Base-by-base conservation (phyloP, 306 rosid species). In the Begonia masoniana region DNA sequence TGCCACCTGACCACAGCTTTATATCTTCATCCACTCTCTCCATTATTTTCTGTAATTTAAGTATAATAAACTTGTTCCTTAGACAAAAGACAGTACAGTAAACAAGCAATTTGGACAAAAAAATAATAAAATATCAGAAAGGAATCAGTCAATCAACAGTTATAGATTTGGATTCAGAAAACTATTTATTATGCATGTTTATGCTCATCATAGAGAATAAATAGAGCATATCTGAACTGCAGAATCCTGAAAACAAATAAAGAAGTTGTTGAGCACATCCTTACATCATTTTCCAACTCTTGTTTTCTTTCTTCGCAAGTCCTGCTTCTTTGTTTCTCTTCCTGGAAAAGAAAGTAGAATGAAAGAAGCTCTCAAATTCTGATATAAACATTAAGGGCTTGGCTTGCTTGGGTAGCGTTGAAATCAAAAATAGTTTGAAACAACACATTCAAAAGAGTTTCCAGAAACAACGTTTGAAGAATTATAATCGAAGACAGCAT, bases 1-100 rank as follows among this genome's bases (percentile, higher is more conserved):
- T 83, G 65, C 92, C 92, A 39, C 75, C 71, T 51, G 97, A 85
- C 97, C 97, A 91, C 72, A 83, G 47, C 74, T 73, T 75, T 69
- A 91, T 51, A 50, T 77, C 81, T 68, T 70, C 79, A 69, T 85
- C 96, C 56, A 83, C 74, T 45, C 63, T 56, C 68, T 81, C 76
- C 67, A 73, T 56, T 47, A 78, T 85, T 47, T 62, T 67, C 88
- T 69, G 72, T 63, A 15, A 43, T 51, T 21, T 31, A 31, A 41
- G 14, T 17, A 74, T 51, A 16, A 56, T 41, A 24, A 31, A 23
- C 51, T 57, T 3, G 41, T 36, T 62, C 64, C 52, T 39, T 45
- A 31, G 13, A 39, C 36, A 58, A 31, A 62, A 62, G 24, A 26
- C 11, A 26, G 26, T 5, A 64, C n/a, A n/a, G n/a, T n/a, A 47